Conservation (phyloP, 495 filamentous ascomycete genomes). For the Platismatia glauca region DNA sequence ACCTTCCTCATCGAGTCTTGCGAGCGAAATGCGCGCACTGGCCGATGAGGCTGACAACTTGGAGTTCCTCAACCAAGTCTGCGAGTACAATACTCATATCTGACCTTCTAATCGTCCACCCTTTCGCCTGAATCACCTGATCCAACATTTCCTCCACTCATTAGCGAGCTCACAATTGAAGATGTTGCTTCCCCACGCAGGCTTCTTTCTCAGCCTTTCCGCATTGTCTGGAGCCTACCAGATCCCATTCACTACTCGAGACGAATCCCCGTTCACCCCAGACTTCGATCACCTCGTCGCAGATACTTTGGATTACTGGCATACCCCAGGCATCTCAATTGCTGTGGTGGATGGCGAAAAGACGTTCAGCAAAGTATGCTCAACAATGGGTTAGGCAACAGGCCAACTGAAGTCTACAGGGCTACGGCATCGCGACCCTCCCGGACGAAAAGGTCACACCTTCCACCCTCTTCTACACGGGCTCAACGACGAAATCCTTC, state of each 20-base stretch:
- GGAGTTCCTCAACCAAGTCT: neutral
- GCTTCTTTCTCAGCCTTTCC: neutral
- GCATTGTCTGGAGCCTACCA: neutral
- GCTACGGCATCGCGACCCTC: slow-evolving; percentile 40
- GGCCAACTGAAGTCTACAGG: slow-evolving; percentile 29
- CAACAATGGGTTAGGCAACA: neutral
- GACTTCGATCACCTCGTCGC: slow-evolving; percentile 34
- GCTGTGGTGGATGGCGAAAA: slow-evolving; percentile 38
- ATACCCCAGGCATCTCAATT: slow-evolving; percentile 43
- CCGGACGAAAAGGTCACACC: slow-evolving; percentile 37
- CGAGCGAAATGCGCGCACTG: neutral
- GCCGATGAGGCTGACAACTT: neutral
- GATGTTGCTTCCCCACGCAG: neutral
- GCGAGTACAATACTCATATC: too few relatives aligned
- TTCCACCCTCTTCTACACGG: slow-evolving; percentile 34
- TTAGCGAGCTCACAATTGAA: too few relatives aligned
- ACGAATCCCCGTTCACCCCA: slow-evolving; percentile 23
- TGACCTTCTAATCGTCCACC: neutral
- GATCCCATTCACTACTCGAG: neutral
- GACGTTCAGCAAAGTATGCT: slow-evolving; percentile 37
- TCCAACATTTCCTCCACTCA: too few relatives aligned
- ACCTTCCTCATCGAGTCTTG: too few relatives aligned
- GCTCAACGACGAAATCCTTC: slow-evolving; percentile 51
- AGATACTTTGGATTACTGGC: slow-evolving; percentile 37
- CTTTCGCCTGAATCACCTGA: neutral